These are phyloP conservation scores for Ophioceras dolichostomum DNA, from an alignment of 2,329 filamentous ascomycete genomes.

Conservation along the genomic window DNA sequence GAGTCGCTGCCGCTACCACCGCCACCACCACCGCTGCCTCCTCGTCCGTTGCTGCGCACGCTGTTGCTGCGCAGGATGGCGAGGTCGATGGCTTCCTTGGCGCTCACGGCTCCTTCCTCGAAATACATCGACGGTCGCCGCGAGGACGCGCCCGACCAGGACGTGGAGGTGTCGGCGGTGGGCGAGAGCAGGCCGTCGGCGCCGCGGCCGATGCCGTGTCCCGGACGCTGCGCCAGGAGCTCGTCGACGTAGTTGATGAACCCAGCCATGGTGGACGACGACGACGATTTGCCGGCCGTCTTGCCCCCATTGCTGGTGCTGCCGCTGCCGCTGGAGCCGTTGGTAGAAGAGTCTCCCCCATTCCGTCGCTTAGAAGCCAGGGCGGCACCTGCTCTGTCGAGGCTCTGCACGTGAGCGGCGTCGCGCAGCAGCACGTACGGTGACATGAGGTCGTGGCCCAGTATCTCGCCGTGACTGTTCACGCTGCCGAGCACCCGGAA, in stretches of 20 bases:
- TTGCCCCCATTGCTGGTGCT: slow-evolving; percentile 5
- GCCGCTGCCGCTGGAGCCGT: too few relatives aligned
- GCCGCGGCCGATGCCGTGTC: slow-evolving; percentile 38
- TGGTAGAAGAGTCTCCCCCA: slow-evolving; percentile 1
- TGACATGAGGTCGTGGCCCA: slow-evolving; percentile 88
- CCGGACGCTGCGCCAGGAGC: slow-evolving; percentile 33
- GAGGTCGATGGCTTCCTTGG: slow-evolving; percentile 80
- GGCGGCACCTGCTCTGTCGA: slow-evolving; percentile 21
- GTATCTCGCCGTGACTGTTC: slow-evolving; percentile 73
- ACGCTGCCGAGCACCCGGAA: slow-evolving; percentile 91
- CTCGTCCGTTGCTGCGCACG: slow-evolving; percentile 42
- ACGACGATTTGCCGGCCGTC: slow-evolving; percentile 9
- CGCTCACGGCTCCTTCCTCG: slow-evolving; percentile 25
- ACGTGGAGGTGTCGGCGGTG: slow-evolving; percentile 29
- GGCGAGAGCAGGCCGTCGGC: slow-evolving; percentile 58
- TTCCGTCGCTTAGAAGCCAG: too few relatives aligned
- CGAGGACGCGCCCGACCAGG: slow-evolving; percentile 25
- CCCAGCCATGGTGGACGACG: slow-evolving; percentile 40
- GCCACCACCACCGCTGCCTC: too few relatives aligned
- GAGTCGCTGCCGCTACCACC: too few relatives aligned
- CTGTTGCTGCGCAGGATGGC: slow-evolving; percentile 77
- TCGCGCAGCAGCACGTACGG: slow-evolving; percentile 86
- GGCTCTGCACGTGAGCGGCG: slow-evolving; percentile 53
- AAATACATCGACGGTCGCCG: slow-evolving; percentile 35
- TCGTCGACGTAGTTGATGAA: slow-evolving; percentile 71